Evolutionary conservation across 1,284 basidiomycete genomes (phyloP), one percentile per base, ranked within the genome.

Genomic region (Pseudozyma sp.): DNA sequence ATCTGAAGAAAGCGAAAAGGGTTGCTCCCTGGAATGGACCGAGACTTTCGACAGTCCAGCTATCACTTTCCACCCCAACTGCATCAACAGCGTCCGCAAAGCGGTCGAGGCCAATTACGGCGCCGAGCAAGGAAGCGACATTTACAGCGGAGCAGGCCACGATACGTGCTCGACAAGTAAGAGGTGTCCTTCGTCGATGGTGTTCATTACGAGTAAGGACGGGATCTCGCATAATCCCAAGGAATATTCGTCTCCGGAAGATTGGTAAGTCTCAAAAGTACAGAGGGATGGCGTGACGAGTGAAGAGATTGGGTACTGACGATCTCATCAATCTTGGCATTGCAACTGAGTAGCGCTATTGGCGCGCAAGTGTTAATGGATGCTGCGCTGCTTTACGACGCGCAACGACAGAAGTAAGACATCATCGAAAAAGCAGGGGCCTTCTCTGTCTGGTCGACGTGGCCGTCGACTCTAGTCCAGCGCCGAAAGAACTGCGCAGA

Each of bases 321-420:
- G n/a, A n/a, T n/a, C n/a, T 18, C 13, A 9, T 47, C 19, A 21
- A 21, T 47, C 3, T 47, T 21, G 8, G 44, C 44, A 25, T 8
- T n/a, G 44, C n/a, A n/a, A n/a, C 5, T 21, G n/a, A 5, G 44
- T 18, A 47, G 65, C 40, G 66, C 70, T 16, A 74, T 70, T 9
- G 74, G 74, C 5, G 74, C 74, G 18, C 70, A 77, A 52, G 66
- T 77, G 35, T 44, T 77, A 34, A 67, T 77, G 58, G 74, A 74
- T 25, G 70, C 74, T 18, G 62, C 64, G 3, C 62, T 77, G 49
- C 38, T 61, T 12, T 74, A 69, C 59, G 74, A 77, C 31, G 43
- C 69, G 21, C 66, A 62, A 18, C 58, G 69, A 13, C 25, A 54
- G 14, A 48, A 21, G 18, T 64, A 42, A 48, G 34, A 44, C 14